A percentile compares a stretch with the other conserved stretches of the same genome.
Evolutionary conservation across 2,329 filamentous ascomycete genomes (phyloP).

Genomic region (Calonectria pseudoreteaudii): DNA sequence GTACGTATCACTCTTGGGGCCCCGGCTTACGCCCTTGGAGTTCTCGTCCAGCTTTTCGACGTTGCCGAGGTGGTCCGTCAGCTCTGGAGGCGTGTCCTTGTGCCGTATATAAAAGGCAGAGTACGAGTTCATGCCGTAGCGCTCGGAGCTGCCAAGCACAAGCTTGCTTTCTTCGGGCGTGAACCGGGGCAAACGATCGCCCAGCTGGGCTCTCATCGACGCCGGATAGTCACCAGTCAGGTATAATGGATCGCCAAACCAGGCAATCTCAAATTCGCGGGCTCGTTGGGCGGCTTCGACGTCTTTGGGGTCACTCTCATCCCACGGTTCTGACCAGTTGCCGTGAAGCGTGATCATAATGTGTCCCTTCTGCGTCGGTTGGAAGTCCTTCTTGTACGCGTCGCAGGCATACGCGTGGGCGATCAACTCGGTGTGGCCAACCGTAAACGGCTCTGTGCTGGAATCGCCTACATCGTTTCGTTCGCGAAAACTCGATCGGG

Average conservation of each 20-base stretch:
- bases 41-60: slow-evolving; percentile 51
- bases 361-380: slow-evolving; percentile 49
- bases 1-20: slow-evolving; percentile 51
- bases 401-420: slow-evolving; percentile 51
- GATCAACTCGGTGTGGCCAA: slow-evolving; percentile 54
- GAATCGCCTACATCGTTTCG: slow-evolving; percentile 34
- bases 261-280: slow-evolving; percentile 55
- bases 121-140: slow-evolving; percentile 59
- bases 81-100: slow-evolving; percentile 48
- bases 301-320: slow-evolving; percentile 48
- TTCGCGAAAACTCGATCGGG: slow-evolving; percentile 36
- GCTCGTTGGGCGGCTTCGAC: slow-evolving; percentile 53
- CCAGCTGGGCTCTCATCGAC: slow-evolving; percentile 53
- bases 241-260: slow-evolving; percentile 55
- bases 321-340: slow-evolving; percentile 57
- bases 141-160: slow-evolving; percentile 51
- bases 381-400: slow-evolving; percentile 55
- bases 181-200: slow-evolving; percentile 51
- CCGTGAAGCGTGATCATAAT: slow-evolving; percentile 57
- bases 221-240: slow-evolving; percentile 52
- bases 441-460: slow-evolving; percentile 50
- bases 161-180: slow-evolving; percentile 54
- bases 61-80: slow-evolving; percentile 55
- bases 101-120: slow-evolving; percentile 53
- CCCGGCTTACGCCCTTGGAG: slow-evolving; percentile 46